A percentile compares a stretch with the other conserved stretches of the same genome.
phyloP scores from a whole-genome alignment of 2,329 filamentous ascomycete genomes.

The Beauveria australis region DNA sequence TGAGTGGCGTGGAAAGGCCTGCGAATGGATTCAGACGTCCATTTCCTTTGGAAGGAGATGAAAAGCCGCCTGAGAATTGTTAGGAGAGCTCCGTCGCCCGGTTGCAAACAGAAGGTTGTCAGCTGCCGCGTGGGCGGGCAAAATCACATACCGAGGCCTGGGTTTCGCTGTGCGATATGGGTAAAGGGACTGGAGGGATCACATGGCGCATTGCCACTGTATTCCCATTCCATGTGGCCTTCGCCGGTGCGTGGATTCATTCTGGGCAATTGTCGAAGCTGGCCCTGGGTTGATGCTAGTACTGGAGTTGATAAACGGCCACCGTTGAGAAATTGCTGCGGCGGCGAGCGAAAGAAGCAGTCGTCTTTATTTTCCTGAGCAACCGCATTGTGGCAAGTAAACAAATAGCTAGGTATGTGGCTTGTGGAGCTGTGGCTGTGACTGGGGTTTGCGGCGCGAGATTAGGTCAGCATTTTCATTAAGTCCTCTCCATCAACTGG shows the following conservation, averaged over 20 bases:
- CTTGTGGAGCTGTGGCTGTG: background rate
- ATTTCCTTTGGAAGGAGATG: slow-evolving; percentile 29
- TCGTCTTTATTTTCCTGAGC: slow-evolving; percentile 9
- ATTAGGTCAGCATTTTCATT: slow-evolving; percentile 11
- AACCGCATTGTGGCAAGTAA: slow-evolving; percentile 11
- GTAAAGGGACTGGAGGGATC: slow-evolving; percentile 56
- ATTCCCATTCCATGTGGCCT: slow-evolving; percentile 60
- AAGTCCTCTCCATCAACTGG: background rate
- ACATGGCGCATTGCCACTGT: slow-evolving; percentile 47
- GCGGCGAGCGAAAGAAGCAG: background rate
- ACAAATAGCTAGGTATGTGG: slow-evolving; percentile 8
- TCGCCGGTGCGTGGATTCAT: slow-evolving; percentile 52
- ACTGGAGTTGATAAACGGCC: background rate
- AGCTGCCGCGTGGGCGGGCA: background rate
- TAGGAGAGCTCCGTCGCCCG: slow-evolving; percentile 13
- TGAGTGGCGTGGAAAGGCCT: slow-evolving; percentile 30
- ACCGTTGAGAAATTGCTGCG: background rate
- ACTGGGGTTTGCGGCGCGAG: background rate
- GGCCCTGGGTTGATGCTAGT: background rate
- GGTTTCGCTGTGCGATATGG: slow-evolving; percentile 36
- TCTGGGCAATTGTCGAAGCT: slow-evolving; percentile 4
- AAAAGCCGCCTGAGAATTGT: slow-evolving; percentile 21
- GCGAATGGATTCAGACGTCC: slow-evolving; percentile 28
- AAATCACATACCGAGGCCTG: slow-evolving; percentile 32
- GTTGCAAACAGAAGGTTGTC: background rate